Evolutionary conservation across 1,139 yeast species (phyloP), one percentile per base, ranked within the genome.

Genomic region (Suhomyces kunorum): DNA sequence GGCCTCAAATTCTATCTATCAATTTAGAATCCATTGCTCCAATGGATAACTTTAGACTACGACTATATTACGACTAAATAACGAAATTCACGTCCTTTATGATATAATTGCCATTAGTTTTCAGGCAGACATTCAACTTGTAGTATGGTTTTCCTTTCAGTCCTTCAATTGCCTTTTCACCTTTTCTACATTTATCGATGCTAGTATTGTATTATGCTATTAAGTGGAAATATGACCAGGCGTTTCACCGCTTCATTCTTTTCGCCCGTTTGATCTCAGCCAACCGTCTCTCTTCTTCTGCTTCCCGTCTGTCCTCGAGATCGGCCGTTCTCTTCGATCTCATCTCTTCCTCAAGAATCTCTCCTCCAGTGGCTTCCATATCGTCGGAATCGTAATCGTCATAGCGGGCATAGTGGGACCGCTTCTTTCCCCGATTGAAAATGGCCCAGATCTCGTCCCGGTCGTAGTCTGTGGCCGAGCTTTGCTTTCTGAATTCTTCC

Each of bases 321-420:
- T 75, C 74, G 0, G 89, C 95, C 19, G 54, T 58, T 11, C 65
- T 68, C 36, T 81, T 71, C 5, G 96, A 83, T 31, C 77, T 61
- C 49, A 67, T 75, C 60, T 90, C 98, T 56, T 90, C 98, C 39
- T 78, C 87, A 31, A 88, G 66, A 28, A 90, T 80, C 50, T 90
- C 96, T 20, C 82, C 82, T 15, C 96, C 97, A 1, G 94, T 84
- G 6, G 96, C 96, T 57, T 90, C 97, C 97, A 90, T 90, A 55
- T 87, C 95, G 44, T 83, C 87, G 25, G 75, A 74, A 30, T 65
- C 70, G 38, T 81, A 81, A 42, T 81, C 83, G 37, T 76, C 72
- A 45, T 71, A 71, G 30, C 68, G 61, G 26, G 66, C 64, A 46
- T 68, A 69, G 35, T 71, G 64, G 1, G 68, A 54, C 31, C 83